Conservation (phyloP, 2,329 filamentous ascomycete genomes). For the Bretziella fagacearum region DNA sequence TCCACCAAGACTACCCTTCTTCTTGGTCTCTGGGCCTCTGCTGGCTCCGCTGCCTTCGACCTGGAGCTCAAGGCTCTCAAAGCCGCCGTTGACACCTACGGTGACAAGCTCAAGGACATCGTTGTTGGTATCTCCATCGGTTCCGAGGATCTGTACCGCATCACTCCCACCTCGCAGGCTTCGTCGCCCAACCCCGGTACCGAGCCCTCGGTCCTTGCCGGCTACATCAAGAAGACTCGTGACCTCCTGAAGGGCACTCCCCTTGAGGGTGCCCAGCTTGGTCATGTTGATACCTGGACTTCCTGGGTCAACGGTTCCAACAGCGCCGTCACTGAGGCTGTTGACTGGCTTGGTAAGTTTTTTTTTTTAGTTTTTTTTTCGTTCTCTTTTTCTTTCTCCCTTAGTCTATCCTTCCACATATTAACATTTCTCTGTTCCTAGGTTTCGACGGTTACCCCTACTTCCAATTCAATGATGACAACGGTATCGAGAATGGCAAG, state of each 20-base stretch:
- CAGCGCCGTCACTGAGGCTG: slow-evolving; percentile 46
- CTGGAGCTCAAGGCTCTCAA: slow-evolving; percentile 61
- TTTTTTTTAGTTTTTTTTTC: background rate
- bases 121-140: slow-evolving; percentile 75
- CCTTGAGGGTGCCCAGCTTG: slow-evolving; percentile 42
- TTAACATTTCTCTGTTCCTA: background rate
- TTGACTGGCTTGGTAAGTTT: slow-evolving; percentile 49
- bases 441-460: slow-evolving; percentile 73
- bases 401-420: background rate
- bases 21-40: slow-evolving; percentile 71
- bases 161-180: slow-evolving; percentile 49
- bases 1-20: slow-evolving; percentile 61
- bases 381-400: background rate
- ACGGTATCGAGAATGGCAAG: slow-evolving; percentile 47
- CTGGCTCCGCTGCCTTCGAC: slow-evolving; percentile 41
- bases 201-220: slow-evolving; percentile 42
- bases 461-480: slow-evolving; percentile 54
- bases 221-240: slow-evolving; percentile 55
- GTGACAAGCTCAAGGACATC: slow-evolving; percentile 43
- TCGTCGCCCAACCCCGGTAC: slow-evolving; percentile 47
- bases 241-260: slow-evolving; percentile 44
- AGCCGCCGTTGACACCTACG: slow-evolving; percentile 51
- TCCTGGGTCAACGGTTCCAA: slow-evolving; percentile 60
- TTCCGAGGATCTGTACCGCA: slow-evolving; percentile 72
- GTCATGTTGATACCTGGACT: slow-evolving; percentile 85